Conservation (phyloP, 495 filamentous ascomycete genomes). For the Penicillium atrosanguineum region DNA sequence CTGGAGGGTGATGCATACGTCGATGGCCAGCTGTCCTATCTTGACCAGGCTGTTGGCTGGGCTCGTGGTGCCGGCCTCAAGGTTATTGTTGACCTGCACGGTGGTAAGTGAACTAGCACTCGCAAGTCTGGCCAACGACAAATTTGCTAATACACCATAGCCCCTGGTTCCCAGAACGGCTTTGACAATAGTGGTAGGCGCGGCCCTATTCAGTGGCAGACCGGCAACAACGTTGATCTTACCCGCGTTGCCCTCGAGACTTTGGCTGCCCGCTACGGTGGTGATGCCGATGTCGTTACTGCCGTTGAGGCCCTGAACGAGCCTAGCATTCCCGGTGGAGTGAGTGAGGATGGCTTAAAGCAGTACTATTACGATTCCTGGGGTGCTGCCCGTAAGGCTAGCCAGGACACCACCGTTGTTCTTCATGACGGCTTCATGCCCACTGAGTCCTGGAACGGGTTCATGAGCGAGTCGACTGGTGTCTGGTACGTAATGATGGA, state of each 20-base stretch:
- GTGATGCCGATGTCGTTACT: slow-evolving; percentile 62
- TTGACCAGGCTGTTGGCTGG: slow-evolving; percentile 68
- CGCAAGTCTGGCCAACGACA: neutral
- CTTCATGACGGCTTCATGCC: slow-evolving; percentile 70
- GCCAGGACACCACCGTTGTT: slow-evolving; percentile 54
- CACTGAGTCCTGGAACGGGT: slow-evolving; percentile 67
- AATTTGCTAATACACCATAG: slow-evolving; percentile 32
- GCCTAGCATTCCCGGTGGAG: slow-evolving; percentile 52
- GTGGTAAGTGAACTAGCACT: slow-evolving; percentile 44
- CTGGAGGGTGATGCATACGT: slow-evolving; percentile 66
- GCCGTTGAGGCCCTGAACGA: slow-evolving; percentile 75
- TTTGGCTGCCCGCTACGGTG: slow-evolving; percentile 58
- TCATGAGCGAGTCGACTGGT: slow-evolving; percentile 52
- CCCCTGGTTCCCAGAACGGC: slow-evolving; percentile 77
- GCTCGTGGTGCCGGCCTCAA: slow-evolving; percentile 60
- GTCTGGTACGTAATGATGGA: slow-evolving; percentile 65
- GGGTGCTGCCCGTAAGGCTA: slow-evolving; percentile 49
- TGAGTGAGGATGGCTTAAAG: slow-evolving; percentile 51
- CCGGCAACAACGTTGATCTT: slow-evolving; percentile 52
- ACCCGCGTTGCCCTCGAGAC: slow-evolving; percentile 58
- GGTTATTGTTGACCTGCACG: slow-evolving; percentile 70
- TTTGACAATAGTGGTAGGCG: slow-evolving; percentile 73
- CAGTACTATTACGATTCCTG: slow-evolving; percentile 66
- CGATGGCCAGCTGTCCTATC: slow-evolving; percentile 64
- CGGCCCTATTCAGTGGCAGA: slow-evolving; percentile 64